These are phyloP conservation scores for Mucor plumbeus DNA, from an alignment of 371 early-diverging fungal genomes.

Conservation along the genomic window DNA sequence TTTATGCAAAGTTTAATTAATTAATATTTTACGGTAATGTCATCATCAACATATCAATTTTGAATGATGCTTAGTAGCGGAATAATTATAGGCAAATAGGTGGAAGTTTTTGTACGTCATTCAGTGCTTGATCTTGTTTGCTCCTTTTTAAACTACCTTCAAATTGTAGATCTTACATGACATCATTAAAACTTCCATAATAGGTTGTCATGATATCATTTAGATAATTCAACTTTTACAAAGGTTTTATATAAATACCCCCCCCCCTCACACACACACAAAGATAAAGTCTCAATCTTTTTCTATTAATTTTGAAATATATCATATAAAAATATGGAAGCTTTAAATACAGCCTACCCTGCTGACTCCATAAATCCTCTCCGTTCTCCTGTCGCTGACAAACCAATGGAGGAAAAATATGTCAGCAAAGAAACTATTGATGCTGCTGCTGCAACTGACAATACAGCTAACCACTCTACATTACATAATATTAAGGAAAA, in stretches of 20 bases:
- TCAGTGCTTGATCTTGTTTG: not conserved
- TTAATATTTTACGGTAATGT: no score
- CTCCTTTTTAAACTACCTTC: not conserved
- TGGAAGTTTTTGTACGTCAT: not conserved
- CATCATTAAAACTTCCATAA: not conserved
- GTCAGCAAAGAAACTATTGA: not conserved
- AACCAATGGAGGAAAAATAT: not conserved
- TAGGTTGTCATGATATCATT: not conserved
- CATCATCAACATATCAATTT: no score
- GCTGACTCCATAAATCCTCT: constrained; percentile 1
- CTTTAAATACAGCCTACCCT: constrained; percentile 7
- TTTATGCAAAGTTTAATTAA: no score
- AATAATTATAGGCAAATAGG: no score
- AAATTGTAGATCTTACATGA: not conserved
- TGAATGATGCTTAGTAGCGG: no score
- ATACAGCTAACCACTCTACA: not conserved
- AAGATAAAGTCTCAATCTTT: no score
- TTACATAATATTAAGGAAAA: constrained; percentile 14
- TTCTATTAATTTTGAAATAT: no score
- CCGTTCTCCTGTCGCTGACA: not conserved
- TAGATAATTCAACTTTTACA: not conserved
- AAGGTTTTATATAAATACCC: not conserved
- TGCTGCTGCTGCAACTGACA: not conserved
- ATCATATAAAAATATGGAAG: not conserved
- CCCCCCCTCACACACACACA: no score